Percentiles rank a stretch among this genome's conserved stretches.
Evolutionary conservation across 2,329 filamentous ascomycete species (phyloP).

Genomic region (Rhytidhysteron rufulum): DNA sequence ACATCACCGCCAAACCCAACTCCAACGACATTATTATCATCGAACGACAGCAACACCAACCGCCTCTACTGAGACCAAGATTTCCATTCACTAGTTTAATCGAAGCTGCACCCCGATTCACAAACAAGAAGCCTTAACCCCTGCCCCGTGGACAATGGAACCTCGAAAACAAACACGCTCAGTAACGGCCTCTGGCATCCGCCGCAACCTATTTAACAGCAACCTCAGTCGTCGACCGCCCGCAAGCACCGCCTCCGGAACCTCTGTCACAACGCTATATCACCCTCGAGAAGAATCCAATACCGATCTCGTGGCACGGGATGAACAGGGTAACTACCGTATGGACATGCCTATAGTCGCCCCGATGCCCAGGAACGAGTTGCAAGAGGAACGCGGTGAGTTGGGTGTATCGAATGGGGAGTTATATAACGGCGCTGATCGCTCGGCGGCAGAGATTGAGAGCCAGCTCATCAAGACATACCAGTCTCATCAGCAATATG

Average conservation of each 20-base stretch:
- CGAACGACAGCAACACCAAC: no score
- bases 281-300: conserved; percentile 21
- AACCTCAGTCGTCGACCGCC: conserved; percentile 8
- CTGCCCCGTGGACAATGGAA: conserved; percentile 1
- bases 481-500: conserved; percentile 11
- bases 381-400: conserved; percentile 5
- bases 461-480: conserved; percentile 13
- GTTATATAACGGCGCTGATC: background rate
- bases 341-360: conserved; percentile 43
- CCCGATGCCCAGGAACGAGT: conserved; percentile 10
- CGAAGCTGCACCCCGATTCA: background rate
- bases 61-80: no score
- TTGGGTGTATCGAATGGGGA: background rate
- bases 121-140: background rate
- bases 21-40: no score
- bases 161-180: conserved; percentile 9
- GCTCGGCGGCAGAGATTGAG: conserved; percentile 6
- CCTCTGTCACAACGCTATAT: conserved; percentile 9
- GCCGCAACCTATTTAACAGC: conserved; percentile 13
- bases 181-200: conserved; percentile 10
- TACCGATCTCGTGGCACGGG: conserved; percentile 44
- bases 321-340: conserved; percentile 44
- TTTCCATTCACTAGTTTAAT: no score
- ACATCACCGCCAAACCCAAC: no score
- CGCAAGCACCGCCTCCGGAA: conserved; percentile 7